These are phyloP conservation scores for Cajanus cajan DNA, from an alignment of 306 rosid species.

Conservation along the genomic window DNA sequence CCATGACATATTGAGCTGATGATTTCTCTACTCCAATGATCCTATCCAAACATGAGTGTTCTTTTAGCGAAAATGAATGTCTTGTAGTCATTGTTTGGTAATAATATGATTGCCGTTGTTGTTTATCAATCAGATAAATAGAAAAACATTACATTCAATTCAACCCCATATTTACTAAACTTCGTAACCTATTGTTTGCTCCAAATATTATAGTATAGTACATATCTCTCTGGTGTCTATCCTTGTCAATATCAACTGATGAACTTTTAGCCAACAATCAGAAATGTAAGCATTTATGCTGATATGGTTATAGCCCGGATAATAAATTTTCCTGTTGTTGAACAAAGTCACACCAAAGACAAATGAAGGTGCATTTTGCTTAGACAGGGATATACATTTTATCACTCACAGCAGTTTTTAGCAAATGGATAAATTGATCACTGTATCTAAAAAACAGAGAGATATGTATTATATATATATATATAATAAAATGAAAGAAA, in stretches of 20 bases:
- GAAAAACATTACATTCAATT: neutral
- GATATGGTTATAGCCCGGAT: neutral
- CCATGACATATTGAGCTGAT: neutral
- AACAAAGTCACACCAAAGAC: conserved; percentile 8
- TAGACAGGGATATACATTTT: neutral
- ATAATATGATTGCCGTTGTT: neutral
- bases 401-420: neutral
- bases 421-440: neutral
- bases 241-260: neutral
- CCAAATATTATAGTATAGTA: neutral
- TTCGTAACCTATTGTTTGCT: neutral
- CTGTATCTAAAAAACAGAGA: neutral
- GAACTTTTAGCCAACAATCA: neutral
- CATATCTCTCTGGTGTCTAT: neutral
- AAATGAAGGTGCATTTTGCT: neutral
- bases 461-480: no score
- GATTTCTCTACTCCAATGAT: neutral
- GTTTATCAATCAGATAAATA: neutral
- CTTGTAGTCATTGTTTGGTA: neutral
- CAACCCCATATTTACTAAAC: neutral
- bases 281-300: neutral
- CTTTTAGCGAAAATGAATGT: neutral
- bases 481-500: neutral
- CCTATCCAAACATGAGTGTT: neutral
- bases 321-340: neutral